Conservation (phyloP, 331 rosid genomes). For the Quercus tomentella region DNA sequence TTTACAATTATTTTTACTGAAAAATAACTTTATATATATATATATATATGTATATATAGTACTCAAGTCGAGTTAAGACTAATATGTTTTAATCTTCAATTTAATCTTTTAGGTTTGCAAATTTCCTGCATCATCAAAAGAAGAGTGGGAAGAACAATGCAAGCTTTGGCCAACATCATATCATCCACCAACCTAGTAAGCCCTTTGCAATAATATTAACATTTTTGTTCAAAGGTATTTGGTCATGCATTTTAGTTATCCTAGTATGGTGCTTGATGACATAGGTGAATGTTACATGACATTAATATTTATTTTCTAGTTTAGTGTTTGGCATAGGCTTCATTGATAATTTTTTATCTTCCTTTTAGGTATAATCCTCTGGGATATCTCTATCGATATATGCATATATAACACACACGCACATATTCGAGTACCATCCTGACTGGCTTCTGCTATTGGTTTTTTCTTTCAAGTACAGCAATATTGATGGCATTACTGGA, state of each 20-base stretch:
- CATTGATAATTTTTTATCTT: neutral
- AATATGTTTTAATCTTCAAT: conserved; percentile 8
- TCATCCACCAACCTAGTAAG: conserved; percentile 89
- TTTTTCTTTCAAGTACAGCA: conserved; percentile 44
- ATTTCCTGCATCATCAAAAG: conserved; percentile 74
- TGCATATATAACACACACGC: neutral
- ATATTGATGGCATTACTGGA: conserved; percentile 83
- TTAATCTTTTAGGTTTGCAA: conserved; percentile 60
- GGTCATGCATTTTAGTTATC: neutral
- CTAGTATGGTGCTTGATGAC: neutral
- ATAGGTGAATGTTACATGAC: neutral
- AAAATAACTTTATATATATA: neutral
- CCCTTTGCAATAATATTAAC: neutral
- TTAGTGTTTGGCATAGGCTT: neutral
- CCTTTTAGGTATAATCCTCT: neutral
- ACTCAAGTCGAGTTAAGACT: neutral
- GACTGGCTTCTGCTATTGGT: conserved; percentile 11
- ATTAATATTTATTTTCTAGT: neutral
- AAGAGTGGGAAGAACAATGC: conserved; percentile 98
- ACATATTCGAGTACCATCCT: neutral
- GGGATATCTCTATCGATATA: neutral
- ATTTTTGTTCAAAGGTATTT: neutral
- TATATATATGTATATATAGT: neutral
- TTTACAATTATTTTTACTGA: conserved; percentile 7
- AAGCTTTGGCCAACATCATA: conserved; percentile 94